Percentiles rank a stretch among this genome's conserved stretches.
Conservation (phyloP, 2,329 filamentous ascomycete genomes). For the Microthyrium microscopicum region DNA sequence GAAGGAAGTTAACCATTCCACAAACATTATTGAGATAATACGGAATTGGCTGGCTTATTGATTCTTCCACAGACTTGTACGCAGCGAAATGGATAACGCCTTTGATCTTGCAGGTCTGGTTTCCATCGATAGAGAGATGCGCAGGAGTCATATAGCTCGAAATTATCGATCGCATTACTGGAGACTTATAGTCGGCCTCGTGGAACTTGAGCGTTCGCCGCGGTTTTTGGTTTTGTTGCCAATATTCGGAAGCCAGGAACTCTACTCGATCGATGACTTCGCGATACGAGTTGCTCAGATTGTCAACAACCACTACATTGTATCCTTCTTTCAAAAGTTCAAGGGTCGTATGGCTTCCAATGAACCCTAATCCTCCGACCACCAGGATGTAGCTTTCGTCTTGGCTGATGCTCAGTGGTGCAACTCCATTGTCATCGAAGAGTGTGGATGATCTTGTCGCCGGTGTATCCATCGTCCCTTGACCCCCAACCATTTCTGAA, state of each 20-base stretch:
- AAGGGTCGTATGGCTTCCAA: slow-evolving; percentile 38
- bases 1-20: slow-evolving; percentile 43
- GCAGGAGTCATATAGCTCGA: slow-evolving; percentile 23
- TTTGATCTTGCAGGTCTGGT: slow-evolving; percentile 32
- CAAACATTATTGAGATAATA: slow-evolving; percentile 55
- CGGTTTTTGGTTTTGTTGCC: slow-evolving; percentile 20
- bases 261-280: slow-evolving; percentile 21
- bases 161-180: slow-evolving; percentile 26
- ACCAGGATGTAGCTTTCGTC: slow-evolving; percentile 31
- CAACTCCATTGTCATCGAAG: slow-evolving; percentile 28
- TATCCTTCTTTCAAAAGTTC: slow-evolving; percentile 37
- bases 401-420: slow-evolving; percentile 23
- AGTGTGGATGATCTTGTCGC: slow-evolving; percentile 27
- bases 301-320: slow-evolving; percentile 32
- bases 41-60: slow-evolving; percentile 40
- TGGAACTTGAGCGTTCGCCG: slow-evolving; percentile 31
- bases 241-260: slow-evolving; percentile 21
- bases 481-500: slow-evolving; percentile 14
- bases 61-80: slow-evolving; percentile 49
- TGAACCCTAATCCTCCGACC: slow-evolving; percentile 37
- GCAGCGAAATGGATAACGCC: slow-evolving; percentile 55
- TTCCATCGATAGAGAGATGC: slow-evolving; percentile 13
- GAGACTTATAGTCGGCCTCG: slow-evolving; percentile 31
- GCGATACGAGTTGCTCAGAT: slow-evolving; percentile 28
- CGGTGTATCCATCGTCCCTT: slow-evolving; percentile 23